Percentiles rank a stretch among this genome's conserved stretches.
These are phyloP conservation scores for Lepidium didymum DNA, from an alignment of 345 rosid species.

Conservation along the genomic window DNA sequence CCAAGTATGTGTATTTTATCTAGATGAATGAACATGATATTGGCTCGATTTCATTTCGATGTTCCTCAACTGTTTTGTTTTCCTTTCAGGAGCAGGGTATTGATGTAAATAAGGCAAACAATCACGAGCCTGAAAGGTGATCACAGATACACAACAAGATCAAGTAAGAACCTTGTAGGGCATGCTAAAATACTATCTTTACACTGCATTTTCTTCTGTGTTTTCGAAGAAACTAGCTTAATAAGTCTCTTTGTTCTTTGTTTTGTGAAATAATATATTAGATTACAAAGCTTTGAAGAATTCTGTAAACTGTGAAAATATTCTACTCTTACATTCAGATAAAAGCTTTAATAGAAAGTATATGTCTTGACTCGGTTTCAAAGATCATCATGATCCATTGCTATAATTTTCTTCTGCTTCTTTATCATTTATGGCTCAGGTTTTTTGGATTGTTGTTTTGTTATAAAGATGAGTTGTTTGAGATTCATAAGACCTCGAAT, in stretches of 20 bases:
- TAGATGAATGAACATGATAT: neutral
- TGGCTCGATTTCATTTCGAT: neutral
- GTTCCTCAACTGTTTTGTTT: neutral
- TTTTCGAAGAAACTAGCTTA: conserved; percentile 4
- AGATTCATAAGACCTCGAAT: neutral
- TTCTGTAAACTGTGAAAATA: neutral
- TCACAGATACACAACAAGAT: conserved; percentile 25
- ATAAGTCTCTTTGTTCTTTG: neutral
- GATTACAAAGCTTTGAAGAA: neutral
- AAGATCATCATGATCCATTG: conserved; percentile 47
- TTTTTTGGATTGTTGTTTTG: neutral
- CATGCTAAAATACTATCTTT: neutral
- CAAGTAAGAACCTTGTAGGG: conserved; percentile 11
- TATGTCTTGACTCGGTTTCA: conserved; percentile 48
- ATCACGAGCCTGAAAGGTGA: conserved; percentile 53
- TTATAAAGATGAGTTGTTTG: conserved; percentile 12
- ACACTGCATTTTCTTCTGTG: neutral
- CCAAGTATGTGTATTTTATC: conserved; percentile 35
- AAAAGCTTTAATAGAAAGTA: neutral
- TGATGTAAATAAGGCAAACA: conserved; percentile 37
- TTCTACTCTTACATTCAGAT: neutral
- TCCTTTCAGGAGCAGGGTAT: conserved; percentile 32
- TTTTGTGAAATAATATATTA: neutral
- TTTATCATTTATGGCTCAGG: neutral
- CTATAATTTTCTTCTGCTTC: conserved; percentile 45